Evolutionary conservation across 2,329 filamentous ascomycete genomes (phyloP).

Genomic region (Hypoxylon sp.): DNA sequence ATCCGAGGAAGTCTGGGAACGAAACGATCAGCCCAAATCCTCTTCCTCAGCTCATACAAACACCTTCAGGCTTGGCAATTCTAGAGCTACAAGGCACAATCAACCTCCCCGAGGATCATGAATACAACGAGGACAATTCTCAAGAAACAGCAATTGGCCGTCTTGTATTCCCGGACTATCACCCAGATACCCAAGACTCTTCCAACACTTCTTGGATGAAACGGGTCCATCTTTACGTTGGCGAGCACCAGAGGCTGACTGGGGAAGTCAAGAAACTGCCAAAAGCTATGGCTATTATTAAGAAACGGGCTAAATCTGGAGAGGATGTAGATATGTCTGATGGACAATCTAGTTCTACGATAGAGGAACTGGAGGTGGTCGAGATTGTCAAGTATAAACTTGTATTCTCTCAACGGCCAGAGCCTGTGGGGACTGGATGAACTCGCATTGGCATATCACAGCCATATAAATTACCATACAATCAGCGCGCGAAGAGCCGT

Average conservation of each 20-base stretch:
- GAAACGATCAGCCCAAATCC: constrained; percentile 59
- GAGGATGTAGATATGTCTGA: constrained; percentile 62
- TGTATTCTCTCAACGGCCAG: constrained; percentile 84
- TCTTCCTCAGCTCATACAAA: constrained; percentile 86
- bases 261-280: constrained; percentile 91
- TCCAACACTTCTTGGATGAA: constrained; percentile 86
- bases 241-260: constrained; percentile 86
- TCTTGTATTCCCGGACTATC: constrained; percentile 83
- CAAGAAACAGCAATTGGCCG: constrained; percentile 73
- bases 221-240: constrained; percentile 87
- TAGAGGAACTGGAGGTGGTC: constrained; percentile 79
- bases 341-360: constrained; percentile 49
- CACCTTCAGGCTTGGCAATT: constrained; percentile 88
- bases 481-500: neutral
- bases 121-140: constrained; percentile 52
- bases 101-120: constrained; percentile 71
- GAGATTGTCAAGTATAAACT: constrained; percentile 91
- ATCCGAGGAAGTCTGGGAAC: constrained; percentile 53
- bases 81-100: constrained; percentile 94
- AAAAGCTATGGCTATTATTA: constrained; percentile 83
- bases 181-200: constrained; percentile 61
- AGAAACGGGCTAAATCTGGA: constrained; percentile 62
- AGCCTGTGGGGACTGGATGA: constrained; percentile 76
- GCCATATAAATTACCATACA: neutral
- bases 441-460: neutral